phyloP scores from a whole-genome alignment of 305 asterid genomes.

The Solanum hybrid region DNA sequence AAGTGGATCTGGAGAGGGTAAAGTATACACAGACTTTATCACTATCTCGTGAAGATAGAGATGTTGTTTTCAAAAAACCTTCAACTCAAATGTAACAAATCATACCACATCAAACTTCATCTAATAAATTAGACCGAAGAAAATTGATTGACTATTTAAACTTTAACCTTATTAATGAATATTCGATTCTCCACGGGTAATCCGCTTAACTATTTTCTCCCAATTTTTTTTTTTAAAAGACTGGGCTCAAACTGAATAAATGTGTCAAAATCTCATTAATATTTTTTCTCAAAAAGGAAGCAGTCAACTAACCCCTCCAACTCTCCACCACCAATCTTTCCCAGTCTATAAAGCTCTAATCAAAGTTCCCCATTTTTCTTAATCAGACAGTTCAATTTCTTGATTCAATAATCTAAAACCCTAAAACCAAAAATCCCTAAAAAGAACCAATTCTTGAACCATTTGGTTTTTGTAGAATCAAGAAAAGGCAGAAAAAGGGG shows the following conservation, averaged over 20 bases:
- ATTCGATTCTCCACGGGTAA: too few species aligned
- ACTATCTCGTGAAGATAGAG: fast-evolving
- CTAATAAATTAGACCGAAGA: too few species aligned
- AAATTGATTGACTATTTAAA: neutral
- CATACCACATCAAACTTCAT: neutral
- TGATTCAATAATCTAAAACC: neutral
- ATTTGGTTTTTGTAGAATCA: neutral
- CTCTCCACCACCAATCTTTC: neutral
- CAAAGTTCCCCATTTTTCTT: neutral
- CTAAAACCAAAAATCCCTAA: neutral
- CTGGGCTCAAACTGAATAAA: neutral
- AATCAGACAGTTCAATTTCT: neutral
- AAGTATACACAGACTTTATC: too few species aligned
- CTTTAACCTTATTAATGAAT: neutral
- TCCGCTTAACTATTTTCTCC: neutral
- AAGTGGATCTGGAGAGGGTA: fast-evolving
- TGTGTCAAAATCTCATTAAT: neutral
- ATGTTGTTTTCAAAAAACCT: neutral
- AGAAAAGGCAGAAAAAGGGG: neutral
- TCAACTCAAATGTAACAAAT: neutral
- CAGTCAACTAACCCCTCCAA: neutral
- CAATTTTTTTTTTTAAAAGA: too few species aligned
- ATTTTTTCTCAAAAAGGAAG: neutral
- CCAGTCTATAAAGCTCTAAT: neutral
- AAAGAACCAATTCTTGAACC: neutral